Base-by-base conservation (phyloP, 495 filamentous ascomycete genomes). In the Penicillium turbatum region DNA sequence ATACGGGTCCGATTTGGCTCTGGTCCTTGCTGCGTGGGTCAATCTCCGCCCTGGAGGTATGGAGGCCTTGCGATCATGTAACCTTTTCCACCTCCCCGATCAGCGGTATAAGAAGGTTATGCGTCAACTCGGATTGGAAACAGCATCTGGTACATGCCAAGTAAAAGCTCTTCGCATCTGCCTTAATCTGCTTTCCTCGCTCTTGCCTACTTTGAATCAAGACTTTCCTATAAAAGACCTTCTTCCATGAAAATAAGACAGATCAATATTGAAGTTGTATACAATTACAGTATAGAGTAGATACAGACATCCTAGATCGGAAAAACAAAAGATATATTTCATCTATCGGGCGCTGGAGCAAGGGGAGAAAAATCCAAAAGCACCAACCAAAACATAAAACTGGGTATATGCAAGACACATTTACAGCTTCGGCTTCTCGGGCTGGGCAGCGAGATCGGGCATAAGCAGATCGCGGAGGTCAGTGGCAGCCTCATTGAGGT, bases 391-490 rank as follows among this genome's bases (percentile, higher is more conserved):
- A 36, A 45, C 13, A 58, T 24, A 45, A 43, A 51, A 51, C 49
- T 30, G 49, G 49, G 49, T 51, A 51, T 51, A 51, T 51, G 49
- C 49, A 43, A 43, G 19, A 55, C 15, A 52, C 29, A 32, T 51
- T 56, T 76, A 98, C 59, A 98, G 72, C 82, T 97, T 97, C 15
- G 93, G 85, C 81, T 96, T 97, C 68, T 77, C 74, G 40, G 60
- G 21, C 61, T 88, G 83, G 46, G 83, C 76, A 60, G 90, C 86
- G 38, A 93, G 64, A 30, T 90, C 92, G 12, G 89, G 88, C 68
- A 92, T 72, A 68, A 99, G 77, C 51, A 99, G 65, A 67, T 96
- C 92, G 59, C 93, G 80, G 61, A 97, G 82, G 52, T 99, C 95
- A 41, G 82, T 80, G 6, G 92, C 95, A 1, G 95, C 93, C 74